A percentile compares a stretch with the other conserved stretches of the same genome.
Conservation (phyloP, 1,284 basidiomycete species). For the Sanghuangporus baumii region DNA sequence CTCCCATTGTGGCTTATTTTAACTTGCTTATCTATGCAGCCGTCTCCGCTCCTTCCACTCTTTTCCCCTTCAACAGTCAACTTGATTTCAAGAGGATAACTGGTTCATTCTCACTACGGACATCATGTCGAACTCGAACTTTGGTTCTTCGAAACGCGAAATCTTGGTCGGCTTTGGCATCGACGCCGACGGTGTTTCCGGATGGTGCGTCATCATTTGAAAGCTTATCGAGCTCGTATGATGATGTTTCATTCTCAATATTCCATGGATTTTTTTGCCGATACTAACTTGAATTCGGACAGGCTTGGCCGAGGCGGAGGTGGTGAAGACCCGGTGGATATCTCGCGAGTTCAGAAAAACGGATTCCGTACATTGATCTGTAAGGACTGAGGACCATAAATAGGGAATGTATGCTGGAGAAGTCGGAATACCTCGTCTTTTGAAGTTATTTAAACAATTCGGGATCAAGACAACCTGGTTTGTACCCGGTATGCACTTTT, state of each 20-base stretch:
- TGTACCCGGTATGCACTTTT: slow-evolving; percentile 47
- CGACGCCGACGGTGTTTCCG: slow-evolving; percentile 61
- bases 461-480: slow-evolving; percentile 67
- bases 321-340: slow-evolving; percentile 60
- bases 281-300: neutral
- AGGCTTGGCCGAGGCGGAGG: slow-evolving; percentile 71
- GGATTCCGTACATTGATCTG: neutral
- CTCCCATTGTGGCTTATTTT: neutral
- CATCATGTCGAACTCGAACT: neutral
- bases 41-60: neutral
- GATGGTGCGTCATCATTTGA: slow-evolving; percentile 39
- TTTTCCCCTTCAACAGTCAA: neutral
- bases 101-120: neutral
- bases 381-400: neutral
- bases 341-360: slow-evolving; percentile 42
- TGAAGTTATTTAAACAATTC: slow-evolving; percentile 72
- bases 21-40: neutral
- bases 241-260: neutral
- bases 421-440: slow-evolving; percentile 60
- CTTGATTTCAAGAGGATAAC: too few relatives aligned
- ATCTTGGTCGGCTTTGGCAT: slow-evolving; percentile 51
- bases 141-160: slow-evolving; percentile 12
- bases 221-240: neutral
- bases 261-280: neutral
- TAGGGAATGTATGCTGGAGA: slow-evolving; percentile 72